Conservation (phyloP, 345 rosid genomes). For the Lenwebbia sp. region DNA sequence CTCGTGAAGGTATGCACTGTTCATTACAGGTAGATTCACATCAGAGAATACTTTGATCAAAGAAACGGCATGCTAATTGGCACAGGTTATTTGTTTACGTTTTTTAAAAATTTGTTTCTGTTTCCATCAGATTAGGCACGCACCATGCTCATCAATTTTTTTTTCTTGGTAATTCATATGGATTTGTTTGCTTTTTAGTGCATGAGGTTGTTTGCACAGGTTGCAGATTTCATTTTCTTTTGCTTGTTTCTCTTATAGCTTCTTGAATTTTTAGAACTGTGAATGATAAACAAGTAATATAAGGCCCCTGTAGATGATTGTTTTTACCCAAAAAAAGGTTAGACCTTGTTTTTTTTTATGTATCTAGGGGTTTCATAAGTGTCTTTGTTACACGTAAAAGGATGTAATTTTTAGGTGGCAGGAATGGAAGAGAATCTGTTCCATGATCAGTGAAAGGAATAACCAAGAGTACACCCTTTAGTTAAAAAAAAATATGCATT, state of each 20-base stretch:
- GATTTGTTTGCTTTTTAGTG: neutral
- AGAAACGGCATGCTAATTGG: neutral
- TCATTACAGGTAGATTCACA: neutral
- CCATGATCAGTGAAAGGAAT: neutral
- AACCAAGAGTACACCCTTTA: neutral
- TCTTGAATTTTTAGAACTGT: neutral
- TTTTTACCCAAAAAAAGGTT: neutral
- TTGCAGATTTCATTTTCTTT: neutral
- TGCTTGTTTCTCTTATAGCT: neutral
- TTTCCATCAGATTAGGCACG: neutral
- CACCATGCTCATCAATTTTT: neutral
- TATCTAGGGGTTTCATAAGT: neutral
- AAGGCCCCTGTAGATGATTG: neutral
- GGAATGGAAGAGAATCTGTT: neutral
- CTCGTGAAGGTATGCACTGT: constrained; percentile 59
- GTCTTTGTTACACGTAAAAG: neutral
- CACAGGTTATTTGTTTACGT: neutral
- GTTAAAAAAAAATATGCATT: neutral
- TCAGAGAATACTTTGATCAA: neutral
- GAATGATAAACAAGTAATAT: neutral
- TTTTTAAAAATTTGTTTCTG: neutral
- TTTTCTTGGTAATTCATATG: neutral
- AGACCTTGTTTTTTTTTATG: neutral
- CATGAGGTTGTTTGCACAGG: neutral
- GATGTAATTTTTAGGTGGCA: neutral